phyloP scores from a whole-genome alignment of 225 moss, liverwort and hornwort species.

The Straminergon stramineum region DNA sequence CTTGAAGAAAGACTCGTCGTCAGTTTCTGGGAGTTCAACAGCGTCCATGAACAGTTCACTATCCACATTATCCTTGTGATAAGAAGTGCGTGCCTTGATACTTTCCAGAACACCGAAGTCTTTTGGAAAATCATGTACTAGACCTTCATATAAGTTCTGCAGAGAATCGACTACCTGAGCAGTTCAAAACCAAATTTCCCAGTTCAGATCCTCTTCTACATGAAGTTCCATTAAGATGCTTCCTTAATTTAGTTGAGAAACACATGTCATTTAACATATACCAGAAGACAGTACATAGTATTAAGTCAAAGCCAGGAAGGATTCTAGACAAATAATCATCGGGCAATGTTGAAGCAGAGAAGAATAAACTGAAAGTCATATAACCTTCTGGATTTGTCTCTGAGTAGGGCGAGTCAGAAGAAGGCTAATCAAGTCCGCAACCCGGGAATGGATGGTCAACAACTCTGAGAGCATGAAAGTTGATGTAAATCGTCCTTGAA shows the following conservation, averaged over 20 bases:
- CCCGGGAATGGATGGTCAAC: slow-evolving; percentile 44
- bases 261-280: background rate
- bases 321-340: background rate
- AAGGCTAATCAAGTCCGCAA: slow-evolving; percentile 45
- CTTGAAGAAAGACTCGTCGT: slow-evolving; percentile 60
- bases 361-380: background rate
- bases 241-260: background rate
- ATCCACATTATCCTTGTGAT: slow-evolving; percentile 18
- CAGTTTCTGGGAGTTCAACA: slow-evolving; percentile 61
- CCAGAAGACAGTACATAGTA: background rate
- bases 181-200: background rate
- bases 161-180: slow-evolving; percentile 75
- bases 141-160: slow-evolving; percentile 72
- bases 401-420: slow-evolving; percentile 49
- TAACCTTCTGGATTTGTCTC: slow-evolving; percentile 37
- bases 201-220: background rate
- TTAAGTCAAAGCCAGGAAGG: background rate
- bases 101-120: slow-evolving; percentile 27
- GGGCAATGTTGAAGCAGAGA: background rate
- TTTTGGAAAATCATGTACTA: slow-evolving; percentile 70
- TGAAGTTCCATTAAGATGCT: background rate
- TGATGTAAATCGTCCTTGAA: slow-evolving; percentile 51
- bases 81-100: slow-evolving; percentile 35
- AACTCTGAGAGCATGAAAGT: slow-evolving; percentile 61
- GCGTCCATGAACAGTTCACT: slow-evolving; percentile 69